phyloP scores from a whole-genome alignment of 164 flowering plant genomes.

The Dillenia turbinata region DNA sequence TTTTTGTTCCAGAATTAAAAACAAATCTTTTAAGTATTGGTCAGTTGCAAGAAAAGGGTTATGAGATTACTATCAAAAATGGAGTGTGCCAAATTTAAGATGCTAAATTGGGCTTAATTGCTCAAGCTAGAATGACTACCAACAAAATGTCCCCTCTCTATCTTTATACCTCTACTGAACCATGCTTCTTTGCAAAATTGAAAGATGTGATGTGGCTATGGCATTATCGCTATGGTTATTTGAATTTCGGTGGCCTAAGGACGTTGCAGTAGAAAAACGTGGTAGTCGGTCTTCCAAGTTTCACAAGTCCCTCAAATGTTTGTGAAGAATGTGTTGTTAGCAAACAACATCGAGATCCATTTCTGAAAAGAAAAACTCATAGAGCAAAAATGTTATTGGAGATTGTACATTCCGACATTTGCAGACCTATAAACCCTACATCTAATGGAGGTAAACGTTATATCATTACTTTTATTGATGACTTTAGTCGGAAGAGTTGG shows the following conservation, averaged over 20 bases:
- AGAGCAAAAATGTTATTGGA: constrained; percentile 6
- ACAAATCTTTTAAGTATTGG: not conserved
- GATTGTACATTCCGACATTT: constrained; percentile 9
- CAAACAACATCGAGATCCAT: not conserved
- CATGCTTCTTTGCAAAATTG: constrained; percentile 3
- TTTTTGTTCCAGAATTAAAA: constrained; percentile 2
- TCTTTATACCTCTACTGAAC: not conserved
- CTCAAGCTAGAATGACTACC: constrained; percentile 6
- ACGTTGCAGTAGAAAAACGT: not conserved
- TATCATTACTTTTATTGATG: not conserved
- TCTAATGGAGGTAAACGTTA: constrained; percentile 9
- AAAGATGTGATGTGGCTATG: constrained; percentile 4
- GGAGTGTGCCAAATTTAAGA: constrained; percentile 6
- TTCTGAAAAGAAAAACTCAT: constrained; percentile 9
- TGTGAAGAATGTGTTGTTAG: constrained; percentile 7
- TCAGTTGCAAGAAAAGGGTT: constrained; percentile 1
- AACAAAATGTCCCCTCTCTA: constrained; percentile 9
- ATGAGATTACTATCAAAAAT: not conserved
- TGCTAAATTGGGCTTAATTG: not conserved
- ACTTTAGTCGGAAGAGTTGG: constrained; percentile 2
- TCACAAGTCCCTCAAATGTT: constrained; percentile 4
- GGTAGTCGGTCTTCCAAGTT: constrained; percentile 1
- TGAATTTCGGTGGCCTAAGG: constrained; percentile 4
- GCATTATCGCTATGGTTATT: constrained; percentile 4
- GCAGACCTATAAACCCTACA: constrained; percentile 9